Percentiles rank a stretch among this genome's conserved stretches.
phyloP scores from a whole-genome alignment of 2,329 filamentous ascomycete species.

The Domatiomyces globalis region DNA sequence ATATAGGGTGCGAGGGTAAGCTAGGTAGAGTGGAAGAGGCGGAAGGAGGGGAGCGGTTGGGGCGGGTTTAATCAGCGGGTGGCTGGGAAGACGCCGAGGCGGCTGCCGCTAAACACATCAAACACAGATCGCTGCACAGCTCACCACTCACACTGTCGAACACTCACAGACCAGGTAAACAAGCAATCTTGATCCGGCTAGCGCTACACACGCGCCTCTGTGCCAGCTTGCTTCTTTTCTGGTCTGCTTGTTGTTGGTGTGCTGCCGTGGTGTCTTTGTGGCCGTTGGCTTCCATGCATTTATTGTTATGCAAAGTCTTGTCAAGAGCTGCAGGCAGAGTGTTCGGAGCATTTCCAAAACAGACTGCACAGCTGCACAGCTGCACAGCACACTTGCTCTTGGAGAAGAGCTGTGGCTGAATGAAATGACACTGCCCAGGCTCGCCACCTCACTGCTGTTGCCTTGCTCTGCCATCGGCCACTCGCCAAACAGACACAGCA shows the following conservation, averaged over 20 bases:
- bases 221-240: neutral
- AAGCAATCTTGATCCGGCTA: neutral
- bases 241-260: neutral
- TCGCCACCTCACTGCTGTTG: no score
- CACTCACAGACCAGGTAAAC: neutral
- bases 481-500: no score
- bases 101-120: neutral
- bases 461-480: no score
- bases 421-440: no score
- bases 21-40: neutral
- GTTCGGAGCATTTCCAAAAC: no score
- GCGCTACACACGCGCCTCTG: neutral
- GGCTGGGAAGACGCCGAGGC: neutral
- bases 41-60: slow-evolving; percentile 36
- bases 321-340: no score
- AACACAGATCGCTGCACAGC: neutral
- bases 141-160: neutral
- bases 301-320: no score
- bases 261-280: neutral
- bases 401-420: no score
- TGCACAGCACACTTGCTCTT: no score
- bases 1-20: neutral
- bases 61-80: slow-evolving; percentile 34
- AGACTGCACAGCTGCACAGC: no score
- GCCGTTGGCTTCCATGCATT: no score